phyloP scores from a whole-genome alignment of 2,329 filamentous ascomycete genomes.

The Alternaria atra region DNA sequence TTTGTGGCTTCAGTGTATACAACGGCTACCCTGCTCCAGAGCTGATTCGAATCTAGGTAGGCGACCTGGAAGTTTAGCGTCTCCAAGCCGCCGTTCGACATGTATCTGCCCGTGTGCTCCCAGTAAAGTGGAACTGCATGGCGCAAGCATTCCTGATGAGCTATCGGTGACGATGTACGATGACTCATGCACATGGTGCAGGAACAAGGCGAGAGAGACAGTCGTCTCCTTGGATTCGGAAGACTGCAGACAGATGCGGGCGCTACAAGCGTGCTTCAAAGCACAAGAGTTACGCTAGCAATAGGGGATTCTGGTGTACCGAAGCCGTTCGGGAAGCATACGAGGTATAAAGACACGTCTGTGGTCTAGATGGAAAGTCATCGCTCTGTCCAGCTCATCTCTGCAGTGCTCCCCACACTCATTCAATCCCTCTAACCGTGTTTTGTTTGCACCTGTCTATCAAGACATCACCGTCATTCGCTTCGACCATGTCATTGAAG shows the following conservation, averaged over 20 bases:
- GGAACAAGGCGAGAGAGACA: slow-evolving; percentile 14
- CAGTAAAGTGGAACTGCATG: slow-evolving; percentile 15
- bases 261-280: slow-evolving; percentile 30
- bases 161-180: slow-evolving; percentile 12
- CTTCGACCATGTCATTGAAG: background rate
- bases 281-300: slow-evolving; percentile 8
- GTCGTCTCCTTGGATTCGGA: slow-evolving; percentile 23
- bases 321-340: slow-evolving; percentile 4
- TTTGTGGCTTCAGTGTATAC: slow-evolving; percentile 13
- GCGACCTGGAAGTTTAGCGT: slow-evolving; percentile 8
- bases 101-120: slow-evolving; percentile 12
- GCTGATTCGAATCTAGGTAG: slow-evolving; percentile 1
- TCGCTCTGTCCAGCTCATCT: background rate
- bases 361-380: background rate
- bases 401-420: background rate
- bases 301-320: slow-evolving; percentile 3
- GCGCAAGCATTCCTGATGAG: slow-evolving; percentile 6
- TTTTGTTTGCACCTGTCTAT: background rate
- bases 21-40: slow-evolving; percentile 6
- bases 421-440: slow-evolving; percentile 1
- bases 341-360: slow-evolving; percentile 23
- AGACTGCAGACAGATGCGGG: slow-evolving; percentile 19
- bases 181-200: slow-evolving; percentile 13
- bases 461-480: background rate
- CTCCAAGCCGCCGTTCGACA: slow-evolving; percentile 14